Percentiles rank a stretch among this genome's conserved stretches.
Evolutionary conservation across 1,139 yeast species (phyloP).

Genomic region (Hansenula sp.): DNA sequence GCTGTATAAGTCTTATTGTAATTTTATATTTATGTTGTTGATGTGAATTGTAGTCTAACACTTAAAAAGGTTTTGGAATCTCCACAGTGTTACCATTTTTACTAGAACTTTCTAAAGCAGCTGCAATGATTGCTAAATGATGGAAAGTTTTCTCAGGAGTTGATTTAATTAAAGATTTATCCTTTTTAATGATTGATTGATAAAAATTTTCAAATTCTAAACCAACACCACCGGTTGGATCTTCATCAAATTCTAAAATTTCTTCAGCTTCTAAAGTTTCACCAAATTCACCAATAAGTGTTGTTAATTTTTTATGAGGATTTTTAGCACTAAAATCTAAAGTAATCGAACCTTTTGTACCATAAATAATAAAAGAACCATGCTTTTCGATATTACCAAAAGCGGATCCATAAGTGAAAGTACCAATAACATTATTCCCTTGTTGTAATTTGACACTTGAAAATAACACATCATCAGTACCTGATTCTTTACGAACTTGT

Average conservation of each 20-base stretch:
- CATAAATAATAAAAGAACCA: constrained; percentile 65
- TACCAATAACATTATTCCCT: constrained; percentile 61
- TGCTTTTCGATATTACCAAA: constrained; percentile 79
- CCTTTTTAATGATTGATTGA: constrained; percentile 61
- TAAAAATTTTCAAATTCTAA: constrained; percentile 74
- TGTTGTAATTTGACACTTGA: constrained; percentile 57
- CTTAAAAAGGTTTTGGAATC: constrained; percentile 33
- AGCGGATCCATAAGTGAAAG: constrained; percentile 88
- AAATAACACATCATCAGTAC: constrained; percentile 75
- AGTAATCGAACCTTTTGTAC: constrained; percentile 68
- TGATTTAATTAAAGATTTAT: constrained; percentile 53
- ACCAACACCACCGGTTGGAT: constrained; percentile 50
- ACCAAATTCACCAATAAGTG: constrained; percentile 43
- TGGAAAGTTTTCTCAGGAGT: constrained; percentile 81
- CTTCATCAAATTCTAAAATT: constrained; percentile 41
- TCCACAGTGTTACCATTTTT: constrained; percentile 54
- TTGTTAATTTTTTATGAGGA: constrained; percentile 38
- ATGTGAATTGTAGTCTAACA: no score
- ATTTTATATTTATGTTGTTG: no score
- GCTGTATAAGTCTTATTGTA: no score
- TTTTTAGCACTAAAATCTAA: constrained; percentile 55
- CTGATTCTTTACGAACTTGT: constrained; percentile 72
- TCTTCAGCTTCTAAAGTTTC: constrained; percentile 20
- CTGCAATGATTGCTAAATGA: constrained; percentile 85
- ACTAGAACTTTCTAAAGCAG: constrained; percentile 69